These are phyloP conservation scores for Solioccasus polychromus DNA, from an alignment of 768 basidiomycete genomes.

Conservation along the genomic window DNA sequence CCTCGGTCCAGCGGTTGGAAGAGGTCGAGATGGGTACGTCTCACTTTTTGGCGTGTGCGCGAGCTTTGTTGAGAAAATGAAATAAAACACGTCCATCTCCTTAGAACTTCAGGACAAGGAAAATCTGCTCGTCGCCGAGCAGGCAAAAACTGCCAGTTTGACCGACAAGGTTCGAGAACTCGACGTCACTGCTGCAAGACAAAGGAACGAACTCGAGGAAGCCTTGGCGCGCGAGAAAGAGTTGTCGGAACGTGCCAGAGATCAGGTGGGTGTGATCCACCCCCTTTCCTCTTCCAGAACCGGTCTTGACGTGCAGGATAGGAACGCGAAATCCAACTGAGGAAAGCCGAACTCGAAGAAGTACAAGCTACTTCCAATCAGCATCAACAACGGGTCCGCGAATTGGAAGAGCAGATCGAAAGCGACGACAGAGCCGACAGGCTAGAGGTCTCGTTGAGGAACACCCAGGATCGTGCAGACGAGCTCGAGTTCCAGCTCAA, in stretches of 20 bases:
- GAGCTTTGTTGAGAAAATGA: not conserved
- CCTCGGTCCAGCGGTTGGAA: conserved; percentile 58
- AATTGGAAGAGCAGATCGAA: conserved; percentile 80
- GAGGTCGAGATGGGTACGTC: conserved; percentile 60
- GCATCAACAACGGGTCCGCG: conserved; percentile 56
- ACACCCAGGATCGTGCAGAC: conserved; percentile 78
- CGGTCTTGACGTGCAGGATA: conserved; percentile 17
- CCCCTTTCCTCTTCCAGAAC: not conserved
- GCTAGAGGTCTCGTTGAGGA: conserved; percentile 68
- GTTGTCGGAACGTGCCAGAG: conserved; percentile 31
- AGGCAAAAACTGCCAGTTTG: conserved; percentile 37
- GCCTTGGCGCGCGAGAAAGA: conserved; percentile 49
- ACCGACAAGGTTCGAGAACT: conserved; percentile 42
- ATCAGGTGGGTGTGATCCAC: conserved; percentile 29
- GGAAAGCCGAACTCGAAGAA: conserved; percentile 52
- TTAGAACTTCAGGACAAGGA: conserved; percentile 47
- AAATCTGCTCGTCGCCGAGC: conserved; percentile 42
- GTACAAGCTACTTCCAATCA: conserved; percentile 52
- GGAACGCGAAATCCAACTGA: conserved; percentile 76
- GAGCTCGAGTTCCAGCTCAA: conserved; percentile 82
- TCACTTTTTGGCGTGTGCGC: no score
- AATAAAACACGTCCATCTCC: conserved; percentile 1
- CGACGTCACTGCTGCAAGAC: conserved; percentile 37
- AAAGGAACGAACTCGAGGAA: conserved; percentile 40
- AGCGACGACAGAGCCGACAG: conserved; percentile 78